A percentile compares a stretch with the other conserved stretches of the same genome.
These are phyloP conservation scores for Chytridiales sp. DNA, from an alignment of 371 early-diverging fungal species.

Conservation along the genomic window DNA sequence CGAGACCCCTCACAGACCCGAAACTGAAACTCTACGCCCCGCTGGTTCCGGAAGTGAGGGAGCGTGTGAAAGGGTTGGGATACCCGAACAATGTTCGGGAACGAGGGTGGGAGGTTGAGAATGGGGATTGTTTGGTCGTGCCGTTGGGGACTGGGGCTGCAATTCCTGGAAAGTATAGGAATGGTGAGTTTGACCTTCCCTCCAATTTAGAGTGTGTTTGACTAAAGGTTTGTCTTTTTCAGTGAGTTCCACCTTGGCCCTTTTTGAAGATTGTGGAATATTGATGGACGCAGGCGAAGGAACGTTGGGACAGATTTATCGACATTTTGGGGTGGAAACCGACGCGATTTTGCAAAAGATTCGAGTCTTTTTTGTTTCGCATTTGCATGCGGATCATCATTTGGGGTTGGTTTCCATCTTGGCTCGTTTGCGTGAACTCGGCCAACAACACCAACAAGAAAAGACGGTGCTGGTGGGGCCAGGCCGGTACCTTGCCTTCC, in stretches of 20 bases:
- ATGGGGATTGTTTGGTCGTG: constrained; percentile 45
- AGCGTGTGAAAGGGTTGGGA: not conserved
- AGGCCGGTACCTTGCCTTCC: no score
- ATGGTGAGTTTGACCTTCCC: constrained; percentile 60
- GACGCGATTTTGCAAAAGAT: constrained; percentile 52
- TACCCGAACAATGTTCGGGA: not conserved
- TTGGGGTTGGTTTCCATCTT: constrained; percentile 83
- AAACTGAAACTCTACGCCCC: not conserved
- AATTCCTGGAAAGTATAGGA: constrained; percentile 93
- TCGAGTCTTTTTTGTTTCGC: constrained; percentile 87
- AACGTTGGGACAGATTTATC: constrained; percentile 88
- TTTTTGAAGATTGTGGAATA: constrained; percentile 62
- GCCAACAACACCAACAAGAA: no score
- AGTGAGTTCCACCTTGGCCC: constrained; percentile 84
- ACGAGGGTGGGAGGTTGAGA: not conserved
- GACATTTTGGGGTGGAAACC: constrained; percentile 67
- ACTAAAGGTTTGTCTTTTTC: constrained; percentile 15
- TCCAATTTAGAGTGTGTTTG: not conserved
- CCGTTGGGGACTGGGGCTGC: constrained; percentile 97
- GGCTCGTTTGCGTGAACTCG: no score
- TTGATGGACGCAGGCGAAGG: constrained; percentile 98
- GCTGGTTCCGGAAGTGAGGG: not conserved
- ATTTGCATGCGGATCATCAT: constrained; percentile 99
- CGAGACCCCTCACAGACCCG: not conserved
- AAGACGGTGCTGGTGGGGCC: no score